Conservation (phyloP, 768 basidiomycete species). For the Rhodotorula babjevae region DNA sequence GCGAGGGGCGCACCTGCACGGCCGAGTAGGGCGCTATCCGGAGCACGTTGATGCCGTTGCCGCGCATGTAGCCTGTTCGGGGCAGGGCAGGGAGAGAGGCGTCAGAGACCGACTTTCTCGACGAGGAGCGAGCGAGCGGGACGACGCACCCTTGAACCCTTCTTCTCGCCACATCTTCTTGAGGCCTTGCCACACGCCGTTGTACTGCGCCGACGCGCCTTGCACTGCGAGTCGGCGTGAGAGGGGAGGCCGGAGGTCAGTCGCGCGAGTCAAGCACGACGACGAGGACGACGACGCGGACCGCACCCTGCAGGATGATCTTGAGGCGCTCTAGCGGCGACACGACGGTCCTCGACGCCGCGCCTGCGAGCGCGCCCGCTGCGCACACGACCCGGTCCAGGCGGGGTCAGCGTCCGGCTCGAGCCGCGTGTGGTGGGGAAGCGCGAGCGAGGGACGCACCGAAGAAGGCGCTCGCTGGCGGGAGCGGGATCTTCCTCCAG, state of each 20-base stretch:
- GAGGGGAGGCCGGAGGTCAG: slow-evolving; percentile 12
- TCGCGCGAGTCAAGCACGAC: background rate
- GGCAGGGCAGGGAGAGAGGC: too few species aligned
- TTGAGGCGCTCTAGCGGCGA: slow-evolving; percentile 87
- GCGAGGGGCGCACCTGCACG: slow-evolving; percentile 48
- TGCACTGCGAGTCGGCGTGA: too few species aligned
- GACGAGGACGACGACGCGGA: background rate
- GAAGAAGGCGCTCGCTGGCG: slow-evolving; percentile 31
- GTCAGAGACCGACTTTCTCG: too few species aligned
- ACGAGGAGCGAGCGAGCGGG: too few species aligned
- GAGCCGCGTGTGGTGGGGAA: background rate
- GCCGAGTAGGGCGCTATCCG: slow-evolving; percentile 81
- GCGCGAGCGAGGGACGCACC: slow-evolving; percentile 2
- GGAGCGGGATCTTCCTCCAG: slow-evolving; percentile 7
- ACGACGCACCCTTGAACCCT: slow-evolving; percentile 56
- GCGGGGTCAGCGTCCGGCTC: background rate
- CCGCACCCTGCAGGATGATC: slow-evolving; percentile 65
- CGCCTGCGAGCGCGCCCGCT: slow-evolving; percentile 49
- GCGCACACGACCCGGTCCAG: background rate
- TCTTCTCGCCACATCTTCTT: slow-evolving; percentile 90
- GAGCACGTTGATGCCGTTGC: slow-evolving; percentile 74
- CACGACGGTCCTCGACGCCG: slow-evolving; percentile 81
- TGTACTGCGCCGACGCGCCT: slow-evolving; percentile 61
- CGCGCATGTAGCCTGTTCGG: slow-evolving; percentile 69
- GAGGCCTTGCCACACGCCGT: slow-evolving; percentile 76